Evolutionary conservation across 371 early-diverging fungal genomes (phyloP).

Genomic region (Rhizopus microsporus): DNA sequence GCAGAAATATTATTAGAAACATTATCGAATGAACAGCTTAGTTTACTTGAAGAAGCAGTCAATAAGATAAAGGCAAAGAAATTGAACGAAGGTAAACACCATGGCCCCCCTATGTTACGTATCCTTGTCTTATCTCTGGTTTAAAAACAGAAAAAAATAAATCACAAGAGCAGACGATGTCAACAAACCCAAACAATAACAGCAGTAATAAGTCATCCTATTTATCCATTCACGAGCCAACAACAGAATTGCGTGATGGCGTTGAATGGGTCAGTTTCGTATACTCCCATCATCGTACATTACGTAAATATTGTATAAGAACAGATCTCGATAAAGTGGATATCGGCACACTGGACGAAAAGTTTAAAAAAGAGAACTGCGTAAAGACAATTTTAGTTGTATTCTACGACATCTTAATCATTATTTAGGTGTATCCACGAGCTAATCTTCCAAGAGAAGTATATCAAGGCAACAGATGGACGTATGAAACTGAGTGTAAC

Average conservation of each 20-base stretch:
- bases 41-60: conserved; percentile 39
- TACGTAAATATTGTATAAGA: conserved; percentile 69
- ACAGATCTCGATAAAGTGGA: conserved; percentile 74
- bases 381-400: conserved; percentile 14
- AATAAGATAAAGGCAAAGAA: conserved; percentile 42
- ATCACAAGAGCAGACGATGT: not conserved
- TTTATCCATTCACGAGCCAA: conserved; percentile 33
- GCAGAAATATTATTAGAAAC: conserved; percentile 38
- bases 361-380: conserved; percentile 38
- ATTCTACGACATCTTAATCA: not conserved
- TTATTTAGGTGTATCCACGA: conserved; percentile 46
- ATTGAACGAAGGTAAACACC: conserved; percentile 8
- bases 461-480: conserved; percentile 81
- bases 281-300: conserved; percentile 59
- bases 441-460: conserved; percentile 66
- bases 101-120: not conserved
- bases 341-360: conserved; percentile 26
- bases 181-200: conserved; percentile 1
- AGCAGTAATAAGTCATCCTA: conserved; percentile 9
- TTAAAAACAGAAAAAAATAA: not conserved
- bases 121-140: not conserved
- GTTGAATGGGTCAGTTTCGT: conserved; percentile 66
- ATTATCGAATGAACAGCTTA: conserved; percentile 41
- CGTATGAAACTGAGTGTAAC: conserved; percentile 36
- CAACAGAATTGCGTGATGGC: conserved; percentile 44